Evolutionary conservation across 2,329 filamentous ascomycete genomes (phyloP).

Genomic region (Xylaria hypoxylon): DNA sequence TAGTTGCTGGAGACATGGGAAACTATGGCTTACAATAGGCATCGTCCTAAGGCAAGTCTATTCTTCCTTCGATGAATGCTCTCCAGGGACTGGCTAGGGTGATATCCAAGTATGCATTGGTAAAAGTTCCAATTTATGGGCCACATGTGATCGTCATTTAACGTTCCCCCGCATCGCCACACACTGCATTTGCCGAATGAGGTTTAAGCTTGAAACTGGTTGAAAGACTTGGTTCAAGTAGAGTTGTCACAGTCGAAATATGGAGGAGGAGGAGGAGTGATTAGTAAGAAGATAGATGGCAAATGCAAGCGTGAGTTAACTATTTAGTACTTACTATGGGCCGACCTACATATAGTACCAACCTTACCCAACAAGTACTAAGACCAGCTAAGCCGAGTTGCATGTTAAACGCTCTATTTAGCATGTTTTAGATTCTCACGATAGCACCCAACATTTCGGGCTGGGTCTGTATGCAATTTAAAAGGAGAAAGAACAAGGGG

Average conservation of each 20-base stretch:
- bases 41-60: no score
- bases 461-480: conserved; percentile 1
- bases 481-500: conserved; percentile 1
- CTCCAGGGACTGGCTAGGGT: neutral
- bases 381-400: neutral
- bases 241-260: neutral
- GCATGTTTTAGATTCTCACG: conserved; percentile 15
- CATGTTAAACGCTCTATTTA: conserved; percentile 4
- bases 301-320: neutral
- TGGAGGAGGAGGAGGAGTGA: neutral
- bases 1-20: neutral
- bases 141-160: neutral
- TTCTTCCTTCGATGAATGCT: neutral
- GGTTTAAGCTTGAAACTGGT: neutral
- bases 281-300: conserved; percentile 20
- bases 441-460: conserved; percentile 4
- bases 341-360: neutral
- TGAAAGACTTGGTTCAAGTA: neutral
- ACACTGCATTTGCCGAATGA: neutral
- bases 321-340: neutral
- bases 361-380: neutral
- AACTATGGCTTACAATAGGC: neutral
- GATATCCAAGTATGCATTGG: neutral
- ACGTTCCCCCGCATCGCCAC: neutral
- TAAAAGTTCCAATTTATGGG: neutral